phyloP scores from a whole-genome alignment of 2,329 filamentous ascomycete species.

The Neofusicoccum sp. region DNA sequence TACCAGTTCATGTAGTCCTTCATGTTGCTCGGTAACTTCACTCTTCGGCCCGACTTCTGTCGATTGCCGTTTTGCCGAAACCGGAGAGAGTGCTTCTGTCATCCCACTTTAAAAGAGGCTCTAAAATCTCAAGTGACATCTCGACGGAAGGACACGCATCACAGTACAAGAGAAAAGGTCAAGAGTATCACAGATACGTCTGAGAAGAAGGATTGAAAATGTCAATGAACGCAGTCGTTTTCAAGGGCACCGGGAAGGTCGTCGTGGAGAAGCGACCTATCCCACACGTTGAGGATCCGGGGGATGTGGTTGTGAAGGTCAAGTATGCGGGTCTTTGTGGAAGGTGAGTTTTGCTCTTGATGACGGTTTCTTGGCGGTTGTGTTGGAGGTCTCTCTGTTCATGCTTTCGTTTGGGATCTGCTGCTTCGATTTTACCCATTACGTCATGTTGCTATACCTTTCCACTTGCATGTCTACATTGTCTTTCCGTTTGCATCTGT shows the following conservation, averaged over 20 bases:
- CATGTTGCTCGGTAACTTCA: no score
- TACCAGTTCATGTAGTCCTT: no score
- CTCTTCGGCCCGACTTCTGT: not conserved
- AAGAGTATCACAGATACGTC: no score
- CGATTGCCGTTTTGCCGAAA: not conserved
- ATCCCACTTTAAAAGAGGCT: not conserved
- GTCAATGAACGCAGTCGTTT: conserved; percentile 82
- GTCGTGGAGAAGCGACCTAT: conserved; percentile 76
- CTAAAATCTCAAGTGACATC: no score
- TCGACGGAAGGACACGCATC: no score
- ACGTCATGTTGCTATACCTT: no score
- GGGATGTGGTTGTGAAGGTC: conserved; percentile 81
- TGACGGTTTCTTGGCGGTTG: not conserved
- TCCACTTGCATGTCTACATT: no score
- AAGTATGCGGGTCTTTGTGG: conserved; percentile 82
- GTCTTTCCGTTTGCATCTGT: no score
- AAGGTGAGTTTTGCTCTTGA: conserved; percentile 44
- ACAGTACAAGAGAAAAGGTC: not conserved
- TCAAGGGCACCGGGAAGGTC: conserved; percentile 73
- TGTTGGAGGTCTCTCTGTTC: not conserved
- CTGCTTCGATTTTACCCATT: not conserved
- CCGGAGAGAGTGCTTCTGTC: not conserved
- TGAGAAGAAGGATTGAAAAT: not conserved
- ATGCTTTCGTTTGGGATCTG: no score
- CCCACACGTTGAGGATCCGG: conserved; percentile 67